These are phyloP conservation scores for Thielaviopsis ethacetica DNA, from an alignment of 2,329 filamentous ascomycete species.

Conservation along the genomic window DNA sequence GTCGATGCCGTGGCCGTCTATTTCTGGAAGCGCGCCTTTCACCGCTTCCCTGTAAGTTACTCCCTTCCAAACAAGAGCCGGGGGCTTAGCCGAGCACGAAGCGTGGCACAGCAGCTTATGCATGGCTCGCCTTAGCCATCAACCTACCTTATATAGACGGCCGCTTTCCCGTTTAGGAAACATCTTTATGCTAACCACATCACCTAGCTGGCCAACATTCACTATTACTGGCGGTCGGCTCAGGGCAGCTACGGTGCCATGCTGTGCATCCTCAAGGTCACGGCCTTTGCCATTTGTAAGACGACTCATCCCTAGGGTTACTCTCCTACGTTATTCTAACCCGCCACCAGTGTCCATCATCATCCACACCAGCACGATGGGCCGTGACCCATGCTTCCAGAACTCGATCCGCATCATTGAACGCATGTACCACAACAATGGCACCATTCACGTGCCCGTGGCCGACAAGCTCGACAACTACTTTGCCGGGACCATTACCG, in stretches of 20 bases:
- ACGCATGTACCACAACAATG: constrained; percentile 4
- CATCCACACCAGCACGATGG: constrained; percentile 9
- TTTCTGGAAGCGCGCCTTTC: constrained; percentile 9
- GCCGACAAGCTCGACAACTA: constrained; percentile 4
- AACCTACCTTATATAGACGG: not conserved
- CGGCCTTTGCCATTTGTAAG: constrained; percentile 10
- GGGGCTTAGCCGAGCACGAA: not conserved
- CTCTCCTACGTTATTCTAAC: not conserved
- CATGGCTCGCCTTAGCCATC: not conserved
- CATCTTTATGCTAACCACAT: not conserved
- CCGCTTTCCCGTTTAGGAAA: not conserved
- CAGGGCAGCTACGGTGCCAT: constrained; percentile 6
- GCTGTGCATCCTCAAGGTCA: constrained; percentile 7
- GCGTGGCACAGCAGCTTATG: not conserved
- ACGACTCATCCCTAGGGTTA: not conserved
- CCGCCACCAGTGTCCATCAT: constrained; percentile 5
- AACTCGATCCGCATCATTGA: constrained; percentile 11
- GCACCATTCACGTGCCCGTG: constrained; percentile 6
- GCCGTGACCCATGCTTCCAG: constrained; percentile 9
- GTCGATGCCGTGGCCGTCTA: constrained; percentile 11
- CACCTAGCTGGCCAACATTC: constrained; percentile 9
- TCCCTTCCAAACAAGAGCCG: not conserved
- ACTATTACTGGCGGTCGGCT: constrained; percentile 10
- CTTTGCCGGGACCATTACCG: constrained; percentile 8
- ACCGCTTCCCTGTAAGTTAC: constrained; percentile 8